Percentiles rank a stretch among this genome's conserved stretches.
Evolutionary conservation across 78 protist genomes (phyloP).

Genomic region (Ministeria vibrans): DNA sequence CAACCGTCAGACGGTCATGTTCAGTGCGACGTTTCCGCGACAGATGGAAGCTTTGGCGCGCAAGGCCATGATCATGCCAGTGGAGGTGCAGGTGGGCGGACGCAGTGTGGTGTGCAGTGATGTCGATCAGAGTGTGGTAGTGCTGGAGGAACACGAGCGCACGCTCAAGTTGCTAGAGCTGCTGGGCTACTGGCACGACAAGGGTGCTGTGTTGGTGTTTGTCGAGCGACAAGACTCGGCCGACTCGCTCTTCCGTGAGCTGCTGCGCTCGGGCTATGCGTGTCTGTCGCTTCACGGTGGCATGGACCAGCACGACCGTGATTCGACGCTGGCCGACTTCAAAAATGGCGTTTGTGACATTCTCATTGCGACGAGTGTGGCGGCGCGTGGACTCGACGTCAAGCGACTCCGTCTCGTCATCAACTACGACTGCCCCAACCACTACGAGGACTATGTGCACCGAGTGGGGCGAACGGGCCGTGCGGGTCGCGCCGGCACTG

Average conservation of each 20-base stretch:
- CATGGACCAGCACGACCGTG: constrained; percentile 93
- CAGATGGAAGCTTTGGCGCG: constrained; percentile 58
- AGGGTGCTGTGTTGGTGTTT: constrained; percentile 75
- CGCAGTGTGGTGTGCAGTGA: constrained; percentile 56
- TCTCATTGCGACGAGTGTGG: constrained; percentile 92
- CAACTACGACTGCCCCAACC: constrained; percentile 91
- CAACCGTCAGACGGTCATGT: constrained; percentile 85
- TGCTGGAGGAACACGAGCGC: constrained; percentile 45
- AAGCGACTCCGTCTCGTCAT: constrained; percentile 72
- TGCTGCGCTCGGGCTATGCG: constrained; percentile 46
- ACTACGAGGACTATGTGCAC: constrained; percentile 94
- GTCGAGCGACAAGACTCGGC: constrained; percentile 76
- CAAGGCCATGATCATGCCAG: constrained; percentile 61
- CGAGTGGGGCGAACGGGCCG: constrained; percentile 96
- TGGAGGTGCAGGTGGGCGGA: constrained; percentile 88
- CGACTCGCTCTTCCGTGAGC: constrained; percentile 51
- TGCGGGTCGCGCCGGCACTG: constrained; percentile 87
- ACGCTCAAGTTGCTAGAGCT: constrained; percentile 47
- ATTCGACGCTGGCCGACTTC: constrained; percentile 71
- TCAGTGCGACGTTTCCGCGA: constrained; percentile 93
- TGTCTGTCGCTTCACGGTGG: constrained; percentile 90
- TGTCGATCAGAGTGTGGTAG: constrained; percentile 82
- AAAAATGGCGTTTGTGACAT: constrained; percentile 46
- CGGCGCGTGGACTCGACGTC: constrained; percentile 98
- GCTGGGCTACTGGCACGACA: constrained; percentile 43